These are phyloP conservation scores for Starmerella vaccinii DNA, from an alignment of 805 yeast species.

Conservation along the genomic window DNA sequence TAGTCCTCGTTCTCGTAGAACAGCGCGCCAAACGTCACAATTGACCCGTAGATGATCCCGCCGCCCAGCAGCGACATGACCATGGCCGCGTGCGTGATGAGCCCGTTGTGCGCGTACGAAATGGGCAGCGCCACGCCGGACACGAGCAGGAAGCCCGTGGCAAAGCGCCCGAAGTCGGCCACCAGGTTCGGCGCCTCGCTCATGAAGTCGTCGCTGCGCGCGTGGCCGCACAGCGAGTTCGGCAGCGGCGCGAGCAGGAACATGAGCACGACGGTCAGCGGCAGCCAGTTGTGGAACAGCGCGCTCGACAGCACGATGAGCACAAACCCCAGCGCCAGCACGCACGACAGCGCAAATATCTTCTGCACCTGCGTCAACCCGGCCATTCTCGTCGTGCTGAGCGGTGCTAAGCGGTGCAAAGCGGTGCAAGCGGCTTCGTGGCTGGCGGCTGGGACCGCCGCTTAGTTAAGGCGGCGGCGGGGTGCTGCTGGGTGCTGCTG, in stretches of 20 bases:
- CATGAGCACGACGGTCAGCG: constrained; percentile 61
- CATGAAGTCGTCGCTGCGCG: constrained; percentile 52
- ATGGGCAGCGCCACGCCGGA: constrained; percentile 70
- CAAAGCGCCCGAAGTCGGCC: constrained; percentile 70
- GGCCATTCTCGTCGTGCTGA: background rate
- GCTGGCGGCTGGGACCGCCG: no score
- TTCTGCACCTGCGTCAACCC: constrained; percentile 55
- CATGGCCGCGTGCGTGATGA: constrained; percentile 62
- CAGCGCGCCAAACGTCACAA: constrained; percentile 69
- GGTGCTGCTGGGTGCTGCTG: no score
- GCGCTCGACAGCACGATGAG: constrained; percentile 82
- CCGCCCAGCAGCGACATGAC: constrained; percentile 78
- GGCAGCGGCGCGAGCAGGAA: constrained; percentile 67
- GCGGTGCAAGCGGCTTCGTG: no score
- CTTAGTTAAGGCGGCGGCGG: no score
- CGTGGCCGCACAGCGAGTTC: constrained; percentile 45
- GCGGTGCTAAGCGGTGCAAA: no score
- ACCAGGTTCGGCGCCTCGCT: constrained; percentile 41
- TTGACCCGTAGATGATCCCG: constrained; percentile 67
- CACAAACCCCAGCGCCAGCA: constrained; percentile 81
- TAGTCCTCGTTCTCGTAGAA: constrained; percentile 49
- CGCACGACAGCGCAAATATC: constrained; percentile 63
- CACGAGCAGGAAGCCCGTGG: constrained; percentile 65
- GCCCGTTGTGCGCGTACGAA: constrained; percentile 61
- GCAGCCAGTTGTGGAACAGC: constrained; percentile 82